Percentiles rank a stretch among this genome's conserved stretches.
Evolutionary conservation across 495 filamentous ascomycete genomes (phyloP).

Genomic region (Podospora tetraspora): DNA sequence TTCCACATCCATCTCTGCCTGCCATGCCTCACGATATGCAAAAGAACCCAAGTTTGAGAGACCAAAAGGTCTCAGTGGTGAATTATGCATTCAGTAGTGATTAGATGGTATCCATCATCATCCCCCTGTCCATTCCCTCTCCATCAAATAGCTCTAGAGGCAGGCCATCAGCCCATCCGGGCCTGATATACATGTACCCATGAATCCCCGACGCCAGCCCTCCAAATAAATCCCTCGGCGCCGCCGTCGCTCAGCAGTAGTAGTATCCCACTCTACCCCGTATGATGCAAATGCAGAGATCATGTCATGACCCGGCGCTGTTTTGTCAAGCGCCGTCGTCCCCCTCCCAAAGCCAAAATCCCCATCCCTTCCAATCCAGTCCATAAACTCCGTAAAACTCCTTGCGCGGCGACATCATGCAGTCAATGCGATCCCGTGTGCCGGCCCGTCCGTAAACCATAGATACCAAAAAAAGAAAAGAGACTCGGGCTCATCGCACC

Average conservation of each 20-base stretch:
- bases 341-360: conserved; percentile 1
- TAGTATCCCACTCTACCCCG: background rate
- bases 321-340: background rate
- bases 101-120: background rate
- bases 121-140: background rate
- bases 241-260: background rate
- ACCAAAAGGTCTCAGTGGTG: background rate
- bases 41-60: background rate
- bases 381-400: conserved; percentile 2
- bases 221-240: background rate
- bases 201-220: background rate
- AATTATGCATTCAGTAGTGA: background rate
- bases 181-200: background rate
- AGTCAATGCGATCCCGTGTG: conserved; percentile 7
- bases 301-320: background rate
- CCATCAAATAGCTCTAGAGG: background rate
- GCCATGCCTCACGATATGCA: background rate
- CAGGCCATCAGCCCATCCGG: background rate
- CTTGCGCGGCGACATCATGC: background rate
- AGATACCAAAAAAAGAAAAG: background rate
- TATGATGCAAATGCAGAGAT: background rate
- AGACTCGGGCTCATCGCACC: conserved; percentile 2
- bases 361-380: background rate
- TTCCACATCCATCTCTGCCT: no score
- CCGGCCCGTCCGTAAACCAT: background rate